phyloP scores from a whole-genome alignment of 2,329 filamentous ascomycete species.

The Pseudocercospora crystallina region DNA sequence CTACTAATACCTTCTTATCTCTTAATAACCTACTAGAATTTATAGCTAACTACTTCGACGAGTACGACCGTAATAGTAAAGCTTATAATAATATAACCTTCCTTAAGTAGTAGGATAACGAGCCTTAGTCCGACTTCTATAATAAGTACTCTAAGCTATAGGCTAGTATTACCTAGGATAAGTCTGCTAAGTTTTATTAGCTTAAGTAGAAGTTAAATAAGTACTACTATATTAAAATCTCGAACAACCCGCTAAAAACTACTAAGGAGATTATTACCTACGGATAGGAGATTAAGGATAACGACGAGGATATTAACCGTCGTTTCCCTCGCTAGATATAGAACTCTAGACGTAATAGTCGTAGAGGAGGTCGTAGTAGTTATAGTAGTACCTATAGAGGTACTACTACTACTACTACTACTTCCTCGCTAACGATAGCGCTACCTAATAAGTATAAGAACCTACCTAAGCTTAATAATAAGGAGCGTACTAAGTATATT shows the following conservation, averaged over 20 bases:
- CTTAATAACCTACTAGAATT: background rate
- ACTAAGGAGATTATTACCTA: background rate
- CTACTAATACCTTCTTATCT: background rate
- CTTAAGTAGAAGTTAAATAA: background rate
- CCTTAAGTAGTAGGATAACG: background rate
- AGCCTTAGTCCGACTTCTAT: background rate
- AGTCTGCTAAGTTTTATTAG: background rate
- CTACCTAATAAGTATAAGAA: background rate
- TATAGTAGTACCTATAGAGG: background rate
- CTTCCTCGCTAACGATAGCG: background rate
- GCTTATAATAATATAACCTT: constrained; percentile 3
- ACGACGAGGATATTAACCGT: no score
- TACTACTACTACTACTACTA: background rate
- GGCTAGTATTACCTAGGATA: background rate
- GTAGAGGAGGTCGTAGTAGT: no score
- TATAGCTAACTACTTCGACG: background rate
- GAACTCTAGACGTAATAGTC: no score
- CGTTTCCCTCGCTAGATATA: no score
- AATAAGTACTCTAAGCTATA: background rate
- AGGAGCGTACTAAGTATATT: background rate
- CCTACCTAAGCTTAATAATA: background rate
- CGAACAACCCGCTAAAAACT: background rate
- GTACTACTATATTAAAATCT: background rate
- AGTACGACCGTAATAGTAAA: background rate
- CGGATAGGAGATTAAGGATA: background rate